These are phyloP conservation scores for Penicillium subrubescens DNA, from an alignment of 495 filamentous ascomycete genomes.

Conservation along the genomic window DNA sequence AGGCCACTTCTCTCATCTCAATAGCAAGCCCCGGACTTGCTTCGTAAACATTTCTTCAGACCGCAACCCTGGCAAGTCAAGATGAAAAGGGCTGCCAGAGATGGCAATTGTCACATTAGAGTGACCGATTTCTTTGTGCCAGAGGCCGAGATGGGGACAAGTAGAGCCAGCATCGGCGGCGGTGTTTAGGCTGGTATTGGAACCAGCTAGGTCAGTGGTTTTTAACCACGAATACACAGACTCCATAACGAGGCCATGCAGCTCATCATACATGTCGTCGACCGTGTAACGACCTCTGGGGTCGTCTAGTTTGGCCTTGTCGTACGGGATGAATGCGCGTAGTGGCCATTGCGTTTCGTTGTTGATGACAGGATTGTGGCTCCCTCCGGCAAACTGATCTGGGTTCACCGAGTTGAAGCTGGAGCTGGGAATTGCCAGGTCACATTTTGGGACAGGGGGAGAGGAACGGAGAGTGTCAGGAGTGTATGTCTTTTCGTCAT, in stretches of 20 bases:
- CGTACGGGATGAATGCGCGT: constrained; percentile 27
- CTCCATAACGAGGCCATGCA: constrained; percentile 35
- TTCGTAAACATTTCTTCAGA: constrained; percentile 34
- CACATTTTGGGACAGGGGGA: background rate
- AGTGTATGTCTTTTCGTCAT: background rate
- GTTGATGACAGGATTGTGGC: background rate
- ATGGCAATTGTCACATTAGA: constrained; percentile 33
- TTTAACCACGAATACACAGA: constrained; percentile 33
- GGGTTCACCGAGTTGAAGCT: background rate
- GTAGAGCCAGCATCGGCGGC: background rate
- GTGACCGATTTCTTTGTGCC: constrained; percentile 28
- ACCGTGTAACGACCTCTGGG: constrained; percentile 21
- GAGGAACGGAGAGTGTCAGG: background rate
- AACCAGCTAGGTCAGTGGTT: constrained; percentile 16
- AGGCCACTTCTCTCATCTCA: background rate
- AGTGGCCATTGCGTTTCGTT: background rate
- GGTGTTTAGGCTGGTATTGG: background rate
- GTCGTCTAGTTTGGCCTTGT: constrained; percentile 21
- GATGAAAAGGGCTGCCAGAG: constrained; percentile 37
- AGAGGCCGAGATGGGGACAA: constrained; percentile 37
- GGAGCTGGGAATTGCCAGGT: background rate
- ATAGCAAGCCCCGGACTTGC: constrained; percentile 28
- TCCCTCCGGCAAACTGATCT: background rate
- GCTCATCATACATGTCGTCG: constrained; percentile 29
- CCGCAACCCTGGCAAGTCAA: constrained; percentile 39